Evolutionary conservation across 768 basidiomycete genomes (phyloP), one percentile per base, ranked within the genome.

Genomic region (Phaffia tasmanica): DNA sequence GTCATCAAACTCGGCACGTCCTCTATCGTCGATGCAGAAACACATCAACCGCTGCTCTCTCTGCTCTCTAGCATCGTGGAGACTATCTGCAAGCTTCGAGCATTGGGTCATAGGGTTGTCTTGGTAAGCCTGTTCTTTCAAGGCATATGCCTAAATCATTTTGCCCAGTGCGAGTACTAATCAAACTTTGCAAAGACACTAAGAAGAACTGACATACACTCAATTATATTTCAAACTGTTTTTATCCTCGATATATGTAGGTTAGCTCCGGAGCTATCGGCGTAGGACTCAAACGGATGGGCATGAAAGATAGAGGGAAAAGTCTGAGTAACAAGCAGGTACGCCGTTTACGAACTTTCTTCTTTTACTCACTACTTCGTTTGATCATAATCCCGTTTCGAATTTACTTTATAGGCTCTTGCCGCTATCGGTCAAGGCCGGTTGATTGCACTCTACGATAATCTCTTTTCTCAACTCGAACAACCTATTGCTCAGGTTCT

Each of bases 361-460:
- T 49, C 23, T 51, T 25, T 30, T 18, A 50, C 19, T 49, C 57
- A 15, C 35, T 42, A 11, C 53, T 29, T 54, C 15, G 9, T 54
- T 9, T 5, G 9, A 54, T 29, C 53, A 5, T 54, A 16, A 23
- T 23, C n/a, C 15, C n/a, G n/a, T 29, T 54, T 54, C 15, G 29
- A 54, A 54, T 5, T 49, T 58, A 46, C 30, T 57, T 30, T 27
- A 1, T 72, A 95, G 90, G 95, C 95, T 15, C 79, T 98, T 58
- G 94, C 94, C 42, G 94, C 95, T 0, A 91, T 98, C 58, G 95
- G 95, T 0, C 95, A 99, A 79, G 93, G 95, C 11, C 81, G 95
- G 64, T 81, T 99, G 29, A 98, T 98, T 65, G 93, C 91, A 0
- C 79, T 99, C 15, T 99, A 89, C 89, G 95, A 99, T 74, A 92